phyloP scores from a whole-genome alignment of 495 filamentous ascomycete genomes.

The Aspergillus cavernicola region DNA sequence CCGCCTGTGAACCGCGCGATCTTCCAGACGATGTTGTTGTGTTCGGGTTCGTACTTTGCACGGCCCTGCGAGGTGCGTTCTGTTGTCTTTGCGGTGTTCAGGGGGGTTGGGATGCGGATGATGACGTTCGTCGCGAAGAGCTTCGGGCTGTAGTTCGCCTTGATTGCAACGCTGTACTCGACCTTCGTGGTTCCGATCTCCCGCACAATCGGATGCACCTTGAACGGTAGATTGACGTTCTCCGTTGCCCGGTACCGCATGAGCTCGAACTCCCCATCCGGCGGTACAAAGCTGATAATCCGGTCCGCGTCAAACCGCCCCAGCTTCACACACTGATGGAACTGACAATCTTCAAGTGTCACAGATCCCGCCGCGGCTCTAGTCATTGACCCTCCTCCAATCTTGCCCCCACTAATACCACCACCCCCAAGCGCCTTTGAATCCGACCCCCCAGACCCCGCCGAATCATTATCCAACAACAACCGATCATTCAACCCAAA shows the following conservation, averaged over 20 bases:
- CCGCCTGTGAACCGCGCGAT: constrained; percentile 95
- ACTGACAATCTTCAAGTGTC: constrained; percentile 96
- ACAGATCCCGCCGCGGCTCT: constrained; percentile 95
- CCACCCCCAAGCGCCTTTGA: constrained; percentile 37
- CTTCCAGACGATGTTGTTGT: constrained; percentile 99
- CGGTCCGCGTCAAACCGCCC: constrained; percentile 96
- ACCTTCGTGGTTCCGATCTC: constrained; percentile 97
- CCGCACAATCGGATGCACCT: constrained; percentile 97
- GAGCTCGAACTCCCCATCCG: constrained; percentile 97
- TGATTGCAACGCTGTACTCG: constrained; percentile 96
- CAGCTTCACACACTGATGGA: constrained; percentile 98
- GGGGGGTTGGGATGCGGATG: constrained; percentile 88
- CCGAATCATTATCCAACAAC: constrained; percentile 59
- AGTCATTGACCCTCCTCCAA: constrained; percentile 61
- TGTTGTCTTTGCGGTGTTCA: constrained; percentile 94
- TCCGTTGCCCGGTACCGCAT: constrained; percentile 99
- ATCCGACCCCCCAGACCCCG: constrained; percentile 22
- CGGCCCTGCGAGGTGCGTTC: constrained; percentile 92
- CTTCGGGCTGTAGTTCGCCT: constrained; percentile 93
- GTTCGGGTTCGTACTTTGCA: constrained; percentile 96
- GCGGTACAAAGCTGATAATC: constrained; percentile 96
- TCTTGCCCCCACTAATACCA: neutral
- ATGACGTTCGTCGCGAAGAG: constrained; percentile 98
- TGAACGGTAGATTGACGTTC: constrained; percentile 98
- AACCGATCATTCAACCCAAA: constrained; percentile 98